A percentile compares a stretch with the other conserved stretches of the same genome.
Evolutionary conservation across 192 early-diverging fungal species (phyloP).

Genomic region (Backusella parvicylindrica): DNA sequence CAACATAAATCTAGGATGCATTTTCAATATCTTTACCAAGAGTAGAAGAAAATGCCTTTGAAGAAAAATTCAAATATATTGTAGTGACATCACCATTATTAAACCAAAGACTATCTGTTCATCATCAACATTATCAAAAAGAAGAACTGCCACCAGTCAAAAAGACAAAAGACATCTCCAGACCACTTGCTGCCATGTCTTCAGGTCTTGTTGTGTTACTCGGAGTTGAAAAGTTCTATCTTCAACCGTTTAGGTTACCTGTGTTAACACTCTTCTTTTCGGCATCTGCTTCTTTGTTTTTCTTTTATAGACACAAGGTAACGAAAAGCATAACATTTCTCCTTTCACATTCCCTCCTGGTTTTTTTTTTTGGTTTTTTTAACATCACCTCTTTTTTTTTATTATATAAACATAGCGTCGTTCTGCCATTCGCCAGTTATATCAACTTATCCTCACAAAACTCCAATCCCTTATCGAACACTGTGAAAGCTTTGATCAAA

Average conservation of each 20-base stretch:
- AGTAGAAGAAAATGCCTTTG: slow-evolving; percentile 49
- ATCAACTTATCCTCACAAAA: slow-evolving; percentile 40
- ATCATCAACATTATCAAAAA: slow-evolving; percentile 6
- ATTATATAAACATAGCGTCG: slow-evolving; percentile 34
- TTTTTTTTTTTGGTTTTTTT: neutral
- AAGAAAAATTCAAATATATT: slow-evolving; percentile 57
- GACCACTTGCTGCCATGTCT: neutral
- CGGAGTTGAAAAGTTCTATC: slow-evolving; percentile 6
- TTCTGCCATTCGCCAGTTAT: slow-evolving; percentile 39
- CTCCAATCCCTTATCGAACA: slow-evolving; percentile 42
- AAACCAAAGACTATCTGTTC: slow-evolving; percentile 39
- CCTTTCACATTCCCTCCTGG: no score
- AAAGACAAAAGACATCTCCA: neutral
- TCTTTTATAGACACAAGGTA: slow-evolving; percentile 40
- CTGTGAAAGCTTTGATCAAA: slow-evolving; percentile 45
- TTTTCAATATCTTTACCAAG: slow-evolving; percentile 44
- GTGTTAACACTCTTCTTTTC: slow-evolving; percentile 21
- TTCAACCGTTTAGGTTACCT: neutral
- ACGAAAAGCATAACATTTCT: no score
- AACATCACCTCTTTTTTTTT: neutral
- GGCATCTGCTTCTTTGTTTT: slow-evolving; percentile 27
- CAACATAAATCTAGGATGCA: slow-evolving; percentile 33
- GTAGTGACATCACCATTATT: slow-evolving; percentile 56
- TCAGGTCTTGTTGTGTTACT: slow-evolving; percentile 15
- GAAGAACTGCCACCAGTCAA: slow-evolving; percentile 4